These are phyloP conservation scores for Bipolaris sorokiniana DNA, from an alignment of 2,329 filamentous ascomycete species.

Conservation along the genomic window DNA sequence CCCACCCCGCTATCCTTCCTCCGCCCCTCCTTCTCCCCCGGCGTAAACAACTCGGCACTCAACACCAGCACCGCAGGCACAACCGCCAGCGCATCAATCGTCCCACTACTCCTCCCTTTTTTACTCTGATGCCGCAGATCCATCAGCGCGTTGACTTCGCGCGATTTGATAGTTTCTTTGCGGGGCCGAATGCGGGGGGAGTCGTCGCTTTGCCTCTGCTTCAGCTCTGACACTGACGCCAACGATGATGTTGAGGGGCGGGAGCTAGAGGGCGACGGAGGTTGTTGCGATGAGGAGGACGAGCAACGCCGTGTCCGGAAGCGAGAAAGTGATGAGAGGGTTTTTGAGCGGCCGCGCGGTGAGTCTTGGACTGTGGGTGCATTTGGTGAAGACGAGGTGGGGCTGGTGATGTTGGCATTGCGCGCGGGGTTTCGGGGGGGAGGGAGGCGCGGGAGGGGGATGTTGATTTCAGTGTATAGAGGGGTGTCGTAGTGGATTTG, in stretches of 20 bases:
- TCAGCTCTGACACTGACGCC: too few relatives aligned
- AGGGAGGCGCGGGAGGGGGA: conserved; percentile 36
- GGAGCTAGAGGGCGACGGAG: too few relatives aligned
- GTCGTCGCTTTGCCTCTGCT: conserved; percentile 12
- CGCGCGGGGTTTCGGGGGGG: conserved; percentile 9
- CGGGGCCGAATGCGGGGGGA: conserved; percentile 30
- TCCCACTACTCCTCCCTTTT: conserved; percentile 25
- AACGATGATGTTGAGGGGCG: too few relatives aligned
- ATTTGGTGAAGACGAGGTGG: neutral
- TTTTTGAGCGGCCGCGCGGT: conserved; percentile 27
- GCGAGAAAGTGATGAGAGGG: conserved; percentile 31
- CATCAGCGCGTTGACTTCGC: conserved; percentile 34
- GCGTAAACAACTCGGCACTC: conserved; percentile 46
- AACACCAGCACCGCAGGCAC: conserved; percentile 45
- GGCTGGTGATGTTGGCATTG: neutral
- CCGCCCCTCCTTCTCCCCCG: conserved; percentile 18
- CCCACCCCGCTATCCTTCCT: conserved; percentile 28
- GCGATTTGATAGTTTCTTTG: conserved; percentile 28
- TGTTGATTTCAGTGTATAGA: conserved; percentile 45
- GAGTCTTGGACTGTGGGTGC: neutral
- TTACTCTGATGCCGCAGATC: conserved; percentile 29
- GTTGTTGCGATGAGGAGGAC: conserved; percentile 15
- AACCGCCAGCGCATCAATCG: conserved; percentile 44
- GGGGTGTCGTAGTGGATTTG: conserved; percentile 26
- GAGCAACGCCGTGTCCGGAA: conserved; percentile 33